Evolutionary conservation across 2,329 filamentous ascomycete genomes (phyloP), one percentile per base, ranked within the genome.

Genomic region (Rhytidhysteron rufulum): DNA sequence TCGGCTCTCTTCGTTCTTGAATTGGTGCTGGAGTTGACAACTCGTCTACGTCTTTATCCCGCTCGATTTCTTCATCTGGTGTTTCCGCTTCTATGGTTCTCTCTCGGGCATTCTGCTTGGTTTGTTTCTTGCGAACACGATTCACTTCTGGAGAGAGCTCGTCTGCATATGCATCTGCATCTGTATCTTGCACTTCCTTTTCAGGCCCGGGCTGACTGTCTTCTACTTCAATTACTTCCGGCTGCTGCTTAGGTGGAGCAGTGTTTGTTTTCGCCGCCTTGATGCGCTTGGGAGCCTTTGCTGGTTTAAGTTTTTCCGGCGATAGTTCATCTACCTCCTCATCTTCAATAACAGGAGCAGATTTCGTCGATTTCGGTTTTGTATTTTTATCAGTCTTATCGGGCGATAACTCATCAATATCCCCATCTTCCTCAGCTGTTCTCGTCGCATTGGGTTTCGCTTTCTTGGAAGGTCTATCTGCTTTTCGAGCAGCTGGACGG

Each of bases 311-410:
- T n/a, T 16, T 13, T 34, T 21, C 32, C 4, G 32, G 32, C 5
- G 32, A 34, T 4, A 36, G 22, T 19, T 36, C 34, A 22, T 36
- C 34, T 22, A 18, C 25, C 11, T 30, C 27, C 15, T 39, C 45
- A 3, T 45, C 51, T 32, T 53, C 52, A 24, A 51, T 40, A 15
- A 43, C 37, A 17, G 49, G 49, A 7, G 45, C 53, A 20, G 41
- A 36, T 21, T 51, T 21, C n/a, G n/a, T n/a, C n/a, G n/a, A n/a
- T n/a, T 32, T 16, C 16, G 16, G 19, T 16, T 13, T 18, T 16
- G 24, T 32, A 18, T 32, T 16, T 39, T 31, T 18, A 17, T 31
- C 33, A 16, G 16, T 31, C 21, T 24, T 39, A 9, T 43, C 38
- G 24, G 42, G 39, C 6, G 42, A 42, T 16, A 45, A 31, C 39